Conservation (phyloP, 2,329 filamentous ascomycete species). For the Sporothrix euskadiensis region DNA sequence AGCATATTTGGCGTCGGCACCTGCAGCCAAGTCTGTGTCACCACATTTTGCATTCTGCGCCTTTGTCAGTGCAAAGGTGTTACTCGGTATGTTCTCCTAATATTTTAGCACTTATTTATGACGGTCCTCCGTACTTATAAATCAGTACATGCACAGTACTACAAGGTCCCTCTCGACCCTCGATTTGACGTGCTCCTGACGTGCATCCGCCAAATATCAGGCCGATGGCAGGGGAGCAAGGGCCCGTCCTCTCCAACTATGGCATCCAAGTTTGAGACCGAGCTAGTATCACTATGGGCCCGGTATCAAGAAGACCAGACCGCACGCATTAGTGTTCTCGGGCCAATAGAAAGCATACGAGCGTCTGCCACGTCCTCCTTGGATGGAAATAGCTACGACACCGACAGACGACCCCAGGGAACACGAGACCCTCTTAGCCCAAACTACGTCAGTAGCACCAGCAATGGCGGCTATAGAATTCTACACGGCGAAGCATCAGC, state of each 20-base stretch:
- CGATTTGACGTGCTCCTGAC: neutral
- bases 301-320: neutral
- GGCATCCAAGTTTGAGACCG: neutral
- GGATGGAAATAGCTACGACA: neutral
- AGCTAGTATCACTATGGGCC: neutral
- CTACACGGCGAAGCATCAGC: neutral
- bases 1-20: neutral
- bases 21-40: neutral
- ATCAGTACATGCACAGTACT: neutral
- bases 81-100: neutral
- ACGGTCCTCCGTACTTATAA: neutral
- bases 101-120: neutral
- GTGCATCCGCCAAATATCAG: neutral
- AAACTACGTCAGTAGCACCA: neutral
- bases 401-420: neutral
- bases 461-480: neutral
- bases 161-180: neutral
- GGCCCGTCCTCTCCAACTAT: neutral
- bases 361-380: neutral
- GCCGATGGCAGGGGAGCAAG: neutral
- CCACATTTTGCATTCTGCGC: slow-evolving; percentile 10
- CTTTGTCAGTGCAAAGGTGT: slow-evolving; percentile 9
- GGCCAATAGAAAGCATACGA: neutral
- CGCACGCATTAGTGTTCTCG: neutral
- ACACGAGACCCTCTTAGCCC: neutral